These are phyloP conservation scores for Gaeumannomyces tritici DNA, from an alignment of 2,329 filamentous ascomycete species.

Conservation along the genomic window DNA sequence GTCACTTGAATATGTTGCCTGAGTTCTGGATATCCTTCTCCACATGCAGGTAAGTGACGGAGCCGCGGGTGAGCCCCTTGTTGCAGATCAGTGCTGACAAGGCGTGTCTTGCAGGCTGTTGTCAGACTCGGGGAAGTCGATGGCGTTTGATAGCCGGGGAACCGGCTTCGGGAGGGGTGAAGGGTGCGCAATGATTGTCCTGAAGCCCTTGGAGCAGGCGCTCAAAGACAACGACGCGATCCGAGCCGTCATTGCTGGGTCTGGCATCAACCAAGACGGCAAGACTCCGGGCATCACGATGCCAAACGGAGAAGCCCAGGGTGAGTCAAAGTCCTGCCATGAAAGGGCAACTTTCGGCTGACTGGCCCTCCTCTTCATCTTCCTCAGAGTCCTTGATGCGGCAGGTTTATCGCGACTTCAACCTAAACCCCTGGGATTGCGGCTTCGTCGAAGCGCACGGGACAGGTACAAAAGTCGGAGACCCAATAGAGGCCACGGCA, in stretches of 20 bases:
- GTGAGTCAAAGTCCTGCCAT: conserved; percentile 11
- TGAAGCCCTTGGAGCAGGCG: conserved; percentile 48
- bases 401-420: conserved; percentile 29
- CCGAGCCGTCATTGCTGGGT: conserved; percentile 38
- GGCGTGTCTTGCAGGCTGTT: conserved; percentile 26
- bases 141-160: conserved; percentile 35
- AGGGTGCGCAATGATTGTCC: conserved; percentile 42
- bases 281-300: conserved; percentile 46
- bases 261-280: conserved; percentile 47
- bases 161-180: conserved; percentile 52
- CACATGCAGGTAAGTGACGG: conserved; percentile 27
- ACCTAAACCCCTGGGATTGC: conserved; percentile 26
- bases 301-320: conserved; percentile 41
- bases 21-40: conserved; percentile 36
- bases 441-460: conserved; percentile 44
- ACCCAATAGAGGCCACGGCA: conserved; percentile 42
- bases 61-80: conserved; percentile 15
- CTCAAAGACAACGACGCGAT: conserved; percentile 45
- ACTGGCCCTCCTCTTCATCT: background rate
- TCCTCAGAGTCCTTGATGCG: conserved; percentile 23
- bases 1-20: conserved; percentile 36
- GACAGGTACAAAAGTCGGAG: conserved; percentile 45
- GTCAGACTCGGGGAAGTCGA: conserved; percentile 40
- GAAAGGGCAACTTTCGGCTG: background rate
- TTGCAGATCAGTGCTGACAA: conserved; percentile 7